These are phyloP conservation scores for Polygonum aviculare DNA, from an alignment of 148 eudicot species.

Conservation along the genomic window DNA sequence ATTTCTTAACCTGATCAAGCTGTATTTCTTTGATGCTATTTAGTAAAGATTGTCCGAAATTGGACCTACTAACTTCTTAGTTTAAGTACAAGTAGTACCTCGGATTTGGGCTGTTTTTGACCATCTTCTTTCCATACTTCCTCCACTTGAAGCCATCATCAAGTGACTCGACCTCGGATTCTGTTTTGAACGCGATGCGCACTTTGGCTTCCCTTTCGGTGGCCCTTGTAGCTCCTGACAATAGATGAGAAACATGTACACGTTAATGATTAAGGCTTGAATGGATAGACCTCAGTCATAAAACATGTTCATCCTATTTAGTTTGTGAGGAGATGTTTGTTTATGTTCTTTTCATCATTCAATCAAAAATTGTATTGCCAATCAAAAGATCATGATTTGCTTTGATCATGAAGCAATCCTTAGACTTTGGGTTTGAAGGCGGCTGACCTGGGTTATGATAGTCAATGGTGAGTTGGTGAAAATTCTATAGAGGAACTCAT, in stretches of 20 bases:
- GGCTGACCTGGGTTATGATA: neutral
- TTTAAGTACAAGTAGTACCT: constrained; percentile 29
- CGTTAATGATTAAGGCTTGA: neutral
- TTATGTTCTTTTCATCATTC: neutral
- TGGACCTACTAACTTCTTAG: neutral
- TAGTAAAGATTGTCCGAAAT: neutral
- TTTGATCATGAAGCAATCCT: neutral
- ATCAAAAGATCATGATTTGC: neutral
- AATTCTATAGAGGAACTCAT: neutral
- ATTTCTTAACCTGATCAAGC: no score
- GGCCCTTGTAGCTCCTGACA: constrained; percentile 11
- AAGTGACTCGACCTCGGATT: constrained; percentile 49
- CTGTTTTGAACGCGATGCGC: constrained; percentile 52
- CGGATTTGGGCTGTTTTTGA: constrained; percentile 71
- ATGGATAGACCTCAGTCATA: neutral
- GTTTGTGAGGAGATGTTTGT: neutral
- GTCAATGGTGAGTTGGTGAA: constrained; percentile 1
- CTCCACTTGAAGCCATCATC: constrained; percentile 81
- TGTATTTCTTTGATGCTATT: no score
- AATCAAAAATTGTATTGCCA: neutral
- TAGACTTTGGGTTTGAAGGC: neutral
- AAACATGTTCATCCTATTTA: neutral
- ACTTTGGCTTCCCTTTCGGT: constrained; percentile 30
- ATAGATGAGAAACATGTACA: neutral
- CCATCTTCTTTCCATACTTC: constrained; percentile 82